A percentile compares a stretch with the other conserved stretches of the same genome.
These are phyloP conservation scores for Xylaria sp. DNA, from an alignment of 2,329 filamentous ascomycete species.

Conservation along the genomic window DNA sequence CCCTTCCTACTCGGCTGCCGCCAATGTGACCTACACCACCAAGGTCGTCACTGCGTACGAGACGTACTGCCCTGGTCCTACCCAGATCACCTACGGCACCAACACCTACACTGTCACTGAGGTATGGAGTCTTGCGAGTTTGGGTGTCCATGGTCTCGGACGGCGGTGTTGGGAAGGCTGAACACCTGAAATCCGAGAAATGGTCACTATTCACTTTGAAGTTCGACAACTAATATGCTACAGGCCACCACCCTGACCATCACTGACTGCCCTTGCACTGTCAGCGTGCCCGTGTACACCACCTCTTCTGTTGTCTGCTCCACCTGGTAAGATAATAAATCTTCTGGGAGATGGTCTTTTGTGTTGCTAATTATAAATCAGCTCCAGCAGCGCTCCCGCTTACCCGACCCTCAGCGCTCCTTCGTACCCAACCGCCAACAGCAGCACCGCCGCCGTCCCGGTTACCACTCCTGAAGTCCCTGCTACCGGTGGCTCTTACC, in stretches of 20 bases:
- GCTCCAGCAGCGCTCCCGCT: slow-evolving; percentile 38
- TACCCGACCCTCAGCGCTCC: slow-evolving; percentile 36
- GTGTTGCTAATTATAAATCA: slow-evolving; percentile 37
- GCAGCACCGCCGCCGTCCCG: slow-evolving; percentile 28
- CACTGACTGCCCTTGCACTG: slow-evolving; percentile 77
- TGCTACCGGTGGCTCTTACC: slow-evolving; percentile 30
- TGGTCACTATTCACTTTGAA: not conserved
- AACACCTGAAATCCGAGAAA: not conserved
- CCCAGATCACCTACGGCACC: slow-evolving; percentile 69
- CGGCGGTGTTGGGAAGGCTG: not conserved
- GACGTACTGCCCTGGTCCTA: slow-evolving; percentile 78
- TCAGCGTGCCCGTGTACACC: slow-evolving; percentile 67
- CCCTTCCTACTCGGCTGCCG: slow-evolving; percentile 40
- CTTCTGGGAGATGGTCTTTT: not conserved
- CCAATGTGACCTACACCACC: slow-evolving; percentile 68
- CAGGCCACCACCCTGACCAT: slow-evolving; percentile 75
- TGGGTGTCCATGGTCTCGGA: not conserved
- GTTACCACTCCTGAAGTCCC: slow-evolving; percentile 23
- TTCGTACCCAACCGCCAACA: slow-evolving; percentile 43
- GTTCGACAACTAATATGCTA: slow-evolving; percentile 45
- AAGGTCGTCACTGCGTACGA: slow-evolving; percentile 74
- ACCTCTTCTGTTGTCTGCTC: slow-evolving; percentile 58
- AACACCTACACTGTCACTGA: slow-evolving; percentile 76
- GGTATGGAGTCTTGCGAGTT: slow-evolving; percentile 52
- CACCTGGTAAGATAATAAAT: slow-evolving; percentile 44